Evolutionary conservation across 106 monocot genomes (phyloP).

Genomic region (Platanthera zijinensis): DNA sequence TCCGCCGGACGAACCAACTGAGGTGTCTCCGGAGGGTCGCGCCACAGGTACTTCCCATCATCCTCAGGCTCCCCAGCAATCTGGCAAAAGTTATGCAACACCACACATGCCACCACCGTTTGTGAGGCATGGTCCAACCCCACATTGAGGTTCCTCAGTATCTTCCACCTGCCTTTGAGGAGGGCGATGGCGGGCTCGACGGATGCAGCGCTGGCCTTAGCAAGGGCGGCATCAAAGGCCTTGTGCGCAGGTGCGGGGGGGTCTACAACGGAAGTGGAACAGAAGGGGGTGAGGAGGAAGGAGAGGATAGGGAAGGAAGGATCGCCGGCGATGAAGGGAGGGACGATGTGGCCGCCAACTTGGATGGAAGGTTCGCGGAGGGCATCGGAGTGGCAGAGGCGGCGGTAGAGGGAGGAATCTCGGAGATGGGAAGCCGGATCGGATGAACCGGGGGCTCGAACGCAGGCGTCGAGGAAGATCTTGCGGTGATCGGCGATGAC

Average conservation of each 20-base stretch:
- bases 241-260: constrained; percentile 19
- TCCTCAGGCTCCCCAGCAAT: constrained; percentile 47
- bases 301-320: constrained; percentile 44
- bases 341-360: constrained; percentile 27
- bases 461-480: constrained; percentile 57
- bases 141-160: constrained; percentile 24
- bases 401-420: constrained; percentile 45
- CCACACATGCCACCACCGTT: constrained; percentile 19
- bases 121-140: constrained; percentile 21
- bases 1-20: constrained; percentile 27
- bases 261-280: background rate
- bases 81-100: constrained; percentile 51
- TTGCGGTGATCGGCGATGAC: constrained; percentile 45
- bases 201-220: constrained; percentile 22
- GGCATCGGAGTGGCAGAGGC: constrained; percentile 23
- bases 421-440: constrained; percentile 53
- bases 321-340: constrained; percentile 50
- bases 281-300: constrained; percentile 53
- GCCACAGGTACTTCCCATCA: constrained; percentile 48
- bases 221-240: constrained; percentile 30
- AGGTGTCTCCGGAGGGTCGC: constrained; percentile 44
- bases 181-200: constrained; percentile 33
- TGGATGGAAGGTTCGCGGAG: constrained; percentile 23
- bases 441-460: constrained; percentile 49
- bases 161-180: constrained; percentile 32